Evolutionary conservation across 1,284 basidiomycete genomes (phyloP).

Genomic region (Leccinum griseonigrum): DNA sequence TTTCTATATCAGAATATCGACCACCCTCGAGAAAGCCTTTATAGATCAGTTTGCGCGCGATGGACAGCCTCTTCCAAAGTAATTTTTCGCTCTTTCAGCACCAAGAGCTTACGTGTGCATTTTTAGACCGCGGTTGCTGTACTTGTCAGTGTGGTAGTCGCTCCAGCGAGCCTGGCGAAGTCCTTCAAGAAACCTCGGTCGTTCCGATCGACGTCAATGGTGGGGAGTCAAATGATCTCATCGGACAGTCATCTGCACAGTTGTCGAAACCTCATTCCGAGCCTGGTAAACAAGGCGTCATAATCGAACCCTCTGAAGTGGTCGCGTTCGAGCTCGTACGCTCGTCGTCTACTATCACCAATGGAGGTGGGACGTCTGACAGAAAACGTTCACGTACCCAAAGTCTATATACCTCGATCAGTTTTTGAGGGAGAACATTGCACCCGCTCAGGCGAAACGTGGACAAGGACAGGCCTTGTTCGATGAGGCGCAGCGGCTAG

Average conservation of each 20-base stretch:
- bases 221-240: conserved; percentile 50
- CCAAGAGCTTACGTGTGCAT: not conserved
- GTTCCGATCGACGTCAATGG: conserved; percentile 42
- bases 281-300: conserved; percentile 46
- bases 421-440: conserved; percentile 59
- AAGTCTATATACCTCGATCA: conserved; percentile 66
- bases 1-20: conserved; percentile 38
- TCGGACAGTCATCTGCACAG: conserved; percentile 53
- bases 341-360: conserved; percentile 7
- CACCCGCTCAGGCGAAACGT: conserved; percentile 48
- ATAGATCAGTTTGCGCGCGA: conserved; percentile 26
- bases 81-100: not conserved
- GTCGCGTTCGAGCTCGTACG: conserved; percentile 56
- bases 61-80: conserved; percentile 34
- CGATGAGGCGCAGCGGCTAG: conserved; percentile 46
- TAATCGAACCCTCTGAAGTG: conserved; percentile 58
- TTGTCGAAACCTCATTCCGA: conserved; percentile 35
- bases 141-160: conserved; percentile 40
- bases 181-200: conserved; percentile 37
- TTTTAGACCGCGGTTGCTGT: conserved; percentile 36
- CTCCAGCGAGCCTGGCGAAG: conserved; percentile 30
- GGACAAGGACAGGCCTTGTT: conserved; percentile 43
- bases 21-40: conserved; percentile 36
- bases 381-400: conserved; percentile 58
- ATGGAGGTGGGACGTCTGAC: conserved; percentile 31